Percentiles rank a stretch among this genome's conserved stretches.
phyloP scores from a whole-genome alignment of 768 basidiomycete genomes.

The Phlebiopsis gigantea region DNA sequence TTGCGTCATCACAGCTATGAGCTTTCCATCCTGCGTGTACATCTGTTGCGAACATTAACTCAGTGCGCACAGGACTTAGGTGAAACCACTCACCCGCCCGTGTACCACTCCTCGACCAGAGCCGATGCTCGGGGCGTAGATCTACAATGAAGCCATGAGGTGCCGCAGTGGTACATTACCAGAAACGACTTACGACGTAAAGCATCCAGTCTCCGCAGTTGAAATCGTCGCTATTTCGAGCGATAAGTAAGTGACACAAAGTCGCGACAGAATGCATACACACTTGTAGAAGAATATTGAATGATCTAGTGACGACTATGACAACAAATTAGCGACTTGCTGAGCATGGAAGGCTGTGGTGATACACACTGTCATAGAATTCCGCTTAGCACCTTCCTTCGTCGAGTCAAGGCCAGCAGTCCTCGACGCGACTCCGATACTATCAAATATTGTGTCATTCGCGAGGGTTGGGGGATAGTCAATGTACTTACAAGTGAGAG shows the following conservation, averaged over 20 bases:
- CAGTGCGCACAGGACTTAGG: not conserved
- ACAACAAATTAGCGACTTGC: not conserved
- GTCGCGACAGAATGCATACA: slow-evolving; percentile 16
- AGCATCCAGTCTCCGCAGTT: slow-evolving; percentile 79
- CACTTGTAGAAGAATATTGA: slow-evolving; percentile 77
- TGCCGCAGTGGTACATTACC: too few species aligned
- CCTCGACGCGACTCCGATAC: slow-evolving; percentile 49
- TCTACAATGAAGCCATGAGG: slow-evolving; percentile 32
- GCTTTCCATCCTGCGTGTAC: slow-evolving; percentile 57
- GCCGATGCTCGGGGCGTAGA: slow-evolving; percentile 56
- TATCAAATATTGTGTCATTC: slow-evolving; percentile 25
- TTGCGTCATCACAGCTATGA: slow-evolving; percentile 75
- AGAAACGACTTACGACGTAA: slow-evolving; percentile 51
- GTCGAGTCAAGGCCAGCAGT: slow-evolving; percentile 43
- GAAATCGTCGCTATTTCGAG: slow-evolving; percentile 54
- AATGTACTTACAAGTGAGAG: slow-evolving; percentile 57
- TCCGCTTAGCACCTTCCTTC: slow-evolving; percentile 40
- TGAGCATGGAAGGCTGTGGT: not conserved
- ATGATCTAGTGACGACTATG: slow-evolving; percentile 72
- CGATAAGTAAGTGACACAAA: not conserved
- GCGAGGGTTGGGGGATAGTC: too few species aligned
- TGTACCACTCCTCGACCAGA: slow-evolving; percentile 67
- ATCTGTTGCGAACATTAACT: slow-evolving; percentile 37
- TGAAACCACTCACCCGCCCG: slow-evolving; percentile 51
- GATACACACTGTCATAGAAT: slow-evolving; percentile 57